Evolutionary conservation across 2,329 filamentous ascomycete species (phyloP).

Genomic region (Davidsoniella eucalypti): DNA sequence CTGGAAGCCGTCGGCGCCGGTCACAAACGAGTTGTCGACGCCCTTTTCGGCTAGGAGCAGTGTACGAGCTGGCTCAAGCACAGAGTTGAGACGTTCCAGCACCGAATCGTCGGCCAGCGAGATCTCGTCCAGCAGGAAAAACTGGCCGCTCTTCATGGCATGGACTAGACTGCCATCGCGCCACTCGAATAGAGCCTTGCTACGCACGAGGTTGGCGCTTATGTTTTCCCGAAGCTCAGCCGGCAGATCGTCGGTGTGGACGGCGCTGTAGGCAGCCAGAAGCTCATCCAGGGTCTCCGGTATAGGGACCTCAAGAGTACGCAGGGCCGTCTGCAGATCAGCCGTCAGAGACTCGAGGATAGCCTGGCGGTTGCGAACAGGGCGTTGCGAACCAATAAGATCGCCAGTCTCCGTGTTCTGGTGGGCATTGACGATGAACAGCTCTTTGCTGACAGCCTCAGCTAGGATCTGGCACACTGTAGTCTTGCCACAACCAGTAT

Average conservation of each 20-base stretch:
- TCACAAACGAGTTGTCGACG: conserved; percentile 62
- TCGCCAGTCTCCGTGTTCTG: conserved; percentile 97
- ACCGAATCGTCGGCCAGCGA: conserved; percentile 96
- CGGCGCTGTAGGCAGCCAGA: conserved; percentile 26
- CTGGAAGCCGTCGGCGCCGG: conserved; percentile 66
- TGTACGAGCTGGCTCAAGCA: conserved; percentile 74
- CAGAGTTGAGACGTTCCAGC: conserved; percentile 87
- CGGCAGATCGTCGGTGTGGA: conserved; percentile 26
- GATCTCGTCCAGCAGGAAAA: conserved; percentile 93
- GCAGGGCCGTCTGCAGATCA: conserved; percentile 38
- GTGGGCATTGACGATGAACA: conserved; percentile 91
- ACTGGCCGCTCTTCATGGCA: conserved; percentile 77
- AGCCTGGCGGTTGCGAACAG: conserved; percentile 67
- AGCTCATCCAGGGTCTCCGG: conserved; percentile 5
- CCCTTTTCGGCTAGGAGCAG: conserved; percentile 91
- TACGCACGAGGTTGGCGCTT: conserved; percentile 36
- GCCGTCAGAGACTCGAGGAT: conserved; percentile 48
- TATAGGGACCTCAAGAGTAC: conserved; percentile 19
- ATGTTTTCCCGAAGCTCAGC: conserved; percentile 32
- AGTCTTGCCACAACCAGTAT: conserved; percentile 96
- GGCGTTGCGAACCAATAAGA: conserved; percentile 85
- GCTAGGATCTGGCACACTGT: conserved; percentile 88
- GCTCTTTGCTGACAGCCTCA: conserved; percentile 55
- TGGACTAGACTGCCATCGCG: conserved; percentile 83
- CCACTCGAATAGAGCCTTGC: conserved; percentile 89